Percentiles rank a stretch among this genome's conserved stretches.
phyloP scores from a whole-genome alignment of 192 early-diverging fungal species.

The Geranomyces michiganensis region DNA sequence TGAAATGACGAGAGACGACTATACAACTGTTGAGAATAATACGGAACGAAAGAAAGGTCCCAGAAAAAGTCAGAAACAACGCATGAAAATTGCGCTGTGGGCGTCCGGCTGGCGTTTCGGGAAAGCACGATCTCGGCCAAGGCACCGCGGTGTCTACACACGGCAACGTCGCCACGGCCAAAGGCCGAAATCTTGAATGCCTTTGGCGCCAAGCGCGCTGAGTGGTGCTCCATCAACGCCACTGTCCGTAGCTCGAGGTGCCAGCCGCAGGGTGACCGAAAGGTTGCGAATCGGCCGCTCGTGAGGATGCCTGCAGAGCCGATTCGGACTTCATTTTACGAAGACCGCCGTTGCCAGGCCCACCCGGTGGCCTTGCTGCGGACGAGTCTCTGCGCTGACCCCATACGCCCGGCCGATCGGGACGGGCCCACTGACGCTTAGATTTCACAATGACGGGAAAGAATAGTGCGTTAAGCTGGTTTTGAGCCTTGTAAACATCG shows the following conservation, averaged over 20 bases:
- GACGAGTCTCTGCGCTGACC: constrained; percentile 53
- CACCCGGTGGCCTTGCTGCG: not conserved
- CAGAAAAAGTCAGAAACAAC: too few relatives aligned
- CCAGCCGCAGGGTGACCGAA: not conserved
- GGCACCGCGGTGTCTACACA: too few relatives aligned
- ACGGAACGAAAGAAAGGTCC: too few relatives aligned
- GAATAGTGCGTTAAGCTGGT: constrained; percentile 56
- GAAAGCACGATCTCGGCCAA: too few relatives aligned
- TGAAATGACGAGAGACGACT: too few relatives aligned
- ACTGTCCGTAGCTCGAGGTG: not conserved
- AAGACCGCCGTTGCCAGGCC: constrained; percentile 28
- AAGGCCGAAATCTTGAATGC: too few relatives aligned
- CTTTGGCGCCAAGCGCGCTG: too few relatives aligned
- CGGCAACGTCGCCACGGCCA: too few relatives aligned
- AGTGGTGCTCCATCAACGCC: not conserved
- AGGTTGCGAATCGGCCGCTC: not conserved
- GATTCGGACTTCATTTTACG: constrained; percentile 52
- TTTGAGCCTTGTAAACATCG: constrained; percentile 61
- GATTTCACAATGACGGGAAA: constrained; percentile 59
- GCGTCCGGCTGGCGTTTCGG: too few relatives aligned
- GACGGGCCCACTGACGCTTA: constrained; percentile 60
- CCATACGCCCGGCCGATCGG: constrained; percentile 57
- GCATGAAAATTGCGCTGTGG: too few relatives aligned
- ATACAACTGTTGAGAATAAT: too few relatives aligned
- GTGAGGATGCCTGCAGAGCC: constrained; percentile 18